Evolutionary conservation across 106 monocot genomes (phyloP).

Genomic region (Amphibolis antarctica): DNA sequence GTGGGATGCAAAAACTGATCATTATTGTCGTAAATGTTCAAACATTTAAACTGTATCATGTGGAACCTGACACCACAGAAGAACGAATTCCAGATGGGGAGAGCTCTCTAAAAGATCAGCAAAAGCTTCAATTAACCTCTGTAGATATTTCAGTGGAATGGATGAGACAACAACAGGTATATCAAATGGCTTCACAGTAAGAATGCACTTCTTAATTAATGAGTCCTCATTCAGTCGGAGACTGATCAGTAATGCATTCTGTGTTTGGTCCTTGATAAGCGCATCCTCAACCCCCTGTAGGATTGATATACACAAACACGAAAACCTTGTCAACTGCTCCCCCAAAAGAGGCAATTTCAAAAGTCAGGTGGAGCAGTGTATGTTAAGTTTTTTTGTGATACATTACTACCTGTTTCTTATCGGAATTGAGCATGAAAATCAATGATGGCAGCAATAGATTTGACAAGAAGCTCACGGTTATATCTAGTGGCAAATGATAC

Average conservation of each 20-base stretch:
- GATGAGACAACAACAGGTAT: constrained; percentile 53
- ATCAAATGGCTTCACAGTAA: constrained; percentile 59
- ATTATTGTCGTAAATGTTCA: neutral
- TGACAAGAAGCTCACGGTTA: too few relatives aligned
- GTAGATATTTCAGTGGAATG: constrained; percentile 73
- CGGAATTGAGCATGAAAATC: too few relatives aligned
- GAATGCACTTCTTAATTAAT: constrained; percentile 81
- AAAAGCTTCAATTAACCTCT: constrained; percentile 82
- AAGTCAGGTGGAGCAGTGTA: too few relatives aligned
- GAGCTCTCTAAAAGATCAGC: constrained; percentile 75
- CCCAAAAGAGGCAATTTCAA: too few relatives aligned
- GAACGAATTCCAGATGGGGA: constrained; percentile 87
- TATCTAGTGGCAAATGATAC: too few relatives aligned
- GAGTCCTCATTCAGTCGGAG: constrained; percentile 92
- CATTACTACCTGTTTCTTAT: too few relatives aligned
- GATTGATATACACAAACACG: neutral
- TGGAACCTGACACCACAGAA: constrained; percentile 85
- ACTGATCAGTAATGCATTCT: constrained; percentile 73
- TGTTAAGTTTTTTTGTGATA: too few relatives aligned
- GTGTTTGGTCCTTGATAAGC: constrained; percentile 40
- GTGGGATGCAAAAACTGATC: neutral
- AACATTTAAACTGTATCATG: neutral
- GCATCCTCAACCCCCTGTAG: constrained; percentile 68
- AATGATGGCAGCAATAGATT: too few relatives aligned
- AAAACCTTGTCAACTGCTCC: too few relatives aligned